phyloP scores from a whole-genome alignment of 345 rosid species.

The Aquilaria yunnanensis region DNA sequence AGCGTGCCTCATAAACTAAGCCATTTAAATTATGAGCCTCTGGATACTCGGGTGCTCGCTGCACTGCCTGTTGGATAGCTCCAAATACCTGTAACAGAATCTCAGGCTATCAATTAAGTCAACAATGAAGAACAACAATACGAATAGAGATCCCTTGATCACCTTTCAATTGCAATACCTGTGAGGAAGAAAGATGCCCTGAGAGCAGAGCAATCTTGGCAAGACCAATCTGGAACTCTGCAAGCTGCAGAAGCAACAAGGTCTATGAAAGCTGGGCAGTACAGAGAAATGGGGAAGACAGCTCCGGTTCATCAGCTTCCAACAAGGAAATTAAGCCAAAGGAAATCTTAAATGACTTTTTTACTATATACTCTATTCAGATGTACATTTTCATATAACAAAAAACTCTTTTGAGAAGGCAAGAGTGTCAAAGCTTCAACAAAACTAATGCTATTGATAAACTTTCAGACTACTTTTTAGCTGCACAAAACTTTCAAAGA shows the following conservation, averaged over 20 bases:
- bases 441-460: no score
- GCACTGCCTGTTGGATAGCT: constrained; percentile 87
- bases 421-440: no score
- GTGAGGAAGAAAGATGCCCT: constrained; percentile 69
- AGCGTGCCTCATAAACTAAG: constrained; percentile 73
- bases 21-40: constrained; percentile 90
- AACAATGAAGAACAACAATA: neutral
- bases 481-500: no score
- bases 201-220: constrained; percentile 70
- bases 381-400: no score
- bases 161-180: constrained; percentile 36
- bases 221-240: constrained; percentile 91
- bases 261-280: neutral
- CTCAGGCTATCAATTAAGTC: constrained; percentile 9
- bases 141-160: neutral
- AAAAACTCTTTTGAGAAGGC: no score
- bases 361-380: no score
- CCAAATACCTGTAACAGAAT: constrained; percentile 63
- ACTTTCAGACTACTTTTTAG: no score
- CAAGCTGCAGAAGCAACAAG: constrained; percentile 50
- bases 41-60: constrained; percentile 66
- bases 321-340: no score
- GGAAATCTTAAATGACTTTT: no score
- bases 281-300: neutral
- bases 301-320: no score